Conservation (phyloP, 1,139 yeast genomes). For the Saccharomyces hybrid region DNA sequence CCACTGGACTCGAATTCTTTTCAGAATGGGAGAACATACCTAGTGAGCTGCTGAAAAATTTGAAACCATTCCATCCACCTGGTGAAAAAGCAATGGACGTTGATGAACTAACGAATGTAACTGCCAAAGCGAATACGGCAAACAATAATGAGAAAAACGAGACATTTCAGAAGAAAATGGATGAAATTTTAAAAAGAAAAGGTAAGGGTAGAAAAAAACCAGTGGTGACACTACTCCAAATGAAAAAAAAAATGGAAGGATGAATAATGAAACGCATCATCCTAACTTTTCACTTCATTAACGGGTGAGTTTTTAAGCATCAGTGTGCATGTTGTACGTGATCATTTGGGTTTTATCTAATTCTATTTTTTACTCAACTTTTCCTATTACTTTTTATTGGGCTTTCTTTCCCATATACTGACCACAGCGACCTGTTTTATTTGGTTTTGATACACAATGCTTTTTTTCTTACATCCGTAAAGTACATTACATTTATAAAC, state of each 20-base stretch:
- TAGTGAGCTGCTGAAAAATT: conserved; percentile 16
- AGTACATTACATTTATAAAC: neutral
- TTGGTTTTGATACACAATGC: neutral
- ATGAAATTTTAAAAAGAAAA: conserved; percentile 7
- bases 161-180: conserved; percentile 6
- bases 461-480: neutral
- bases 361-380: neutral
- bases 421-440: neutral
- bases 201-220: conserved; percentile 7
- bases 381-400: neutral
- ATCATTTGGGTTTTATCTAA: neutral
- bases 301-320: neutral
- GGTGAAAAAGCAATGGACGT: neutral
- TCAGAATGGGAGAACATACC: conserved; percentile 33
- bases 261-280: neutral
- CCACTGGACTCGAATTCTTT: conserved; percentile 30
- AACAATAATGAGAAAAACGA: neutral
- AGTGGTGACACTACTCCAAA: conserved; percentile 13
- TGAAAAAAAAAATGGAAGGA: conserved; percentile 11
- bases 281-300: neutral
- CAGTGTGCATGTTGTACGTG: neutral
- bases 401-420: neutral
- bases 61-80: conserved; percentile 24
- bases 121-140: neutral
- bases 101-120: neutral